These are phyloP conservation scores for Myriosclerotinia duriaeana DNA, from an alignment of 2,329 filamentous ascomycete genomes.

Conservation along the genomic window DNA sequence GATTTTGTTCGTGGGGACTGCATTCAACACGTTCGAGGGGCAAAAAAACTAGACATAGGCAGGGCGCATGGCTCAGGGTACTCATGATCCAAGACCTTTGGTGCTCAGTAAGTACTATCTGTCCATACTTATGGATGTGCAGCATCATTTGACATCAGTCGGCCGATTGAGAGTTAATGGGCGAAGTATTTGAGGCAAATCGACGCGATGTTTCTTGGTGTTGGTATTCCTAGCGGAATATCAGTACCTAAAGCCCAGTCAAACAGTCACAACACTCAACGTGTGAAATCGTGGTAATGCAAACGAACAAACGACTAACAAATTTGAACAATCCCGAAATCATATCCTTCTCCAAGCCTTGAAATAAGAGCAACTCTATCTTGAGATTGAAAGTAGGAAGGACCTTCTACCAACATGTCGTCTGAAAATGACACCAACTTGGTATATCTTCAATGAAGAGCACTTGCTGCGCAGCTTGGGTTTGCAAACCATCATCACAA, in stretches of 20 bases:
- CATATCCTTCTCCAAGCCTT: neutral
- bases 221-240: neutral
- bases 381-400: neutral
- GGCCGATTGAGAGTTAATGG: neutral
- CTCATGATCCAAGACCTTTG: no score
- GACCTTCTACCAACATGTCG: neutral
- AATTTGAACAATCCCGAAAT: neutral
- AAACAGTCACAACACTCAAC: no score
- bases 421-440: neutral
- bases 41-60: no score
- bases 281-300: neutral
- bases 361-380: neutral
- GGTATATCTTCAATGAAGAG: neutral
- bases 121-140: no score
- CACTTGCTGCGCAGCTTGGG: neutral
- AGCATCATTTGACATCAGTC: neutral
- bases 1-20: no score
- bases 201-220: no score
- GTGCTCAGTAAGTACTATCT: no score
- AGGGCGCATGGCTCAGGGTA: no score
- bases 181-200: neutral
- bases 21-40: no score
- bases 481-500: neutral
- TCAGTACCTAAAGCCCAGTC: neutral
- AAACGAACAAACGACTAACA: neutral